phyloP scores from a whole-genome alignment of 179 eudicot species.

The Sideroxylon spinosum region DNA sequence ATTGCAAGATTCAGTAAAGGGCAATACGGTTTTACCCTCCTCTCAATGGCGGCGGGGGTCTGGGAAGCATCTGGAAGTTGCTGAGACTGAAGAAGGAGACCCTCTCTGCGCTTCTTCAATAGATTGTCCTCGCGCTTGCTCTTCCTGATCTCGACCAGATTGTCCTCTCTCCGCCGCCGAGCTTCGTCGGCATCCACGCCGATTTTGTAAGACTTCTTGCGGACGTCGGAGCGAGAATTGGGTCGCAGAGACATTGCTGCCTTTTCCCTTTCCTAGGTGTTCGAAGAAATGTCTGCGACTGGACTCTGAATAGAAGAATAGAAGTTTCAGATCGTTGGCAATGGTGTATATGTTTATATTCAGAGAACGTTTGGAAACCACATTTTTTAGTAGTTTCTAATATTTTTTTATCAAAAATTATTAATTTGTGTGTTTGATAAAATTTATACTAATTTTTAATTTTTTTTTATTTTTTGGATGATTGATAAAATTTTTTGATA shows the following conservation, averaged over 20 bases:
- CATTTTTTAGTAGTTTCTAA: too few species aligned
- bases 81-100: constrained; percentile 40
- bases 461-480: too few species aligned
- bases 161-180: constrained; percentile 77
- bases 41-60: constrained; percentile 41
- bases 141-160: constrained; percentile 89
- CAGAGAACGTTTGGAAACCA: too few species aligned
- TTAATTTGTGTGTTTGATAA: too few species aligned
- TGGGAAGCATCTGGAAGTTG: constrained; percentile 50
- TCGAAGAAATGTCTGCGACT: constrained; percentile 1
- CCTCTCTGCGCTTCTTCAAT: constrained; percentile 75
- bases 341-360: neutral
- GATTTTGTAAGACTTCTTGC: constrained; percentile 74
- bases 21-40: constrained; percentile 35
- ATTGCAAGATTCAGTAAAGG: neutral
- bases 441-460: too few species aligned
- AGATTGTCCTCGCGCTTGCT: constrained; percentile 73
- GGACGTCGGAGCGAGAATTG: constrained; percentile 56
- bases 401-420: too few species aligned
- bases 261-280: constrained; percentile 8
- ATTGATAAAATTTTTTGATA: too few species aligned
- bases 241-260: constrained; percentile 71
- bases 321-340: neutral
- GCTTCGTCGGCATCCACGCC: constrained; percentile 89
- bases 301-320: neutral